phyloP scores from a whole-genome alignment of 352 stramenopile genomes.

The Pythium periplocum region DNA sequence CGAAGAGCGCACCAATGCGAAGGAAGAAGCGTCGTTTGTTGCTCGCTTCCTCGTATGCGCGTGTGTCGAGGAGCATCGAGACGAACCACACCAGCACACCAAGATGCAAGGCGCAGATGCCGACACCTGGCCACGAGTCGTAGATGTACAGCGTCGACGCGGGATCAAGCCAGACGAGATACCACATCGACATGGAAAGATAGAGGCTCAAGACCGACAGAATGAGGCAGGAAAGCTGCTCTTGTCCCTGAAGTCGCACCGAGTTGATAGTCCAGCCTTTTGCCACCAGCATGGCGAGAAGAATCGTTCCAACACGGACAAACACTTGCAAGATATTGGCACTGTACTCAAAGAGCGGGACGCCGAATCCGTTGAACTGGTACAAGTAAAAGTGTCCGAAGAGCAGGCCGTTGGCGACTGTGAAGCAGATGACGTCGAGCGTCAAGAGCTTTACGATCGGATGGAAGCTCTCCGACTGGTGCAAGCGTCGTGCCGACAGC shows the following conservation, averaged over 20 bases:
- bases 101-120: constrained; percentile 59
- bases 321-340: constrained; percentile 69
- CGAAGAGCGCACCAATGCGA: constrained; percentile 56
- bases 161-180: constrained; percentile 70
- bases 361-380: constrained; percentile 58
- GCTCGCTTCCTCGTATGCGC: constrained; percentile 46
- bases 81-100: constrained; percentile 60
- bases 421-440: constrained; percentile 57
- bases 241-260: constrained; percentile 50
- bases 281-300: constrained; percentile 68
- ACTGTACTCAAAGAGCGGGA: constrained; percentile 62
- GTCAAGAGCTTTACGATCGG: constrained; percentile 73
- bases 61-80: constrained; percentile 58
- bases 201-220: constrained; percentile 56
- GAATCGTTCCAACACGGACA: constrained; percentile 59
- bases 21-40: constrained; percentile 62
- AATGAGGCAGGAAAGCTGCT: constrained; percentile 67
- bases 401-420: constrained; percentile 49
- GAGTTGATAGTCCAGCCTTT: constrained; percentile 82
- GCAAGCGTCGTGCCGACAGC: constrained; percentile 36
- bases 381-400: constrained; percentile 58
- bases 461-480: constrained; percentile 66
- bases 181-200: constrained; percentile 77
- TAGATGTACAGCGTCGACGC: constrained; percentile 81
- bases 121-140: constrained; percentile 68